Base-by-base conservation (phyloP, 2,329 filamentous ascomycete species). In the Neoascochyta sp. region DNA sequence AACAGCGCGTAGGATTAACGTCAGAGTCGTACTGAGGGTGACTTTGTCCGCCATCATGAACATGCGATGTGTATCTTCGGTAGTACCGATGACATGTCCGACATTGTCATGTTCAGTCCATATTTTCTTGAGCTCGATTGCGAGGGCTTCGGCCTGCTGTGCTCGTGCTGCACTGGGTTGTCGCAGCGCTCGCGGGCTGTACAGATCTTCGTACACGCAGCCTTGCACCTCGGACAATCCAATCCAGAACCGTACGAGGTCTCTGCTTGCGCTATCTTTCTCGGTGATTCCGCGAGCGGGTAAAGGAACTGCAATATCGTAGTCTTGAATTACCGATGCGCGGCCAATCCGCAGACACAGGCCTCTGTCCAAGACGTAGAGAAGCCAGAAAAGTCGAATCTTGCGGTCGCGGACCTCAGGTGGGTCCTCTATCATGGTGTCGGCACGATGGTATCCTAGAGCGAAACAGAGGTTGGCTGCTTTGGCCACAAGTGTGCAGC, bases 401-500 rank as follows among this genome's bases (percentile, higher is more conserved):
- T 47, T 43, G 7, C 41, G 36, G 3, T 1, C 4, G 15, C 29
- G 32, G 16, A 10, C 22, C n/a, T 34, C 16, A 1, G 28, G 39
- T 19, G 31, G 21, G 11, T 38, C 35, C 13, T 34, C 34, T 6
- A 14, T 23, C 35, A 38, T 38, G 3, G 35, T 30, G 20, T 38
- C 30, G 21, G 22, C 32, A 5, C 45, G 51, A 37, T 65, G 61
- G 13, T 62, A 60, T 9, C 59, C 52, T 1, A 66, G 28, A 0
- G 53, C 62, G 13, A 61, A 50, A 18, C 59, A 65, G 4, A 59
- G 29, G 18, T 52, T 54, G 7, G 54, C 39, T 4, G 64, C 63
- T n/a, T 42, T 43, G 3, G 63, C 63, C 13, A 66, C 61, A n/a
- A 60, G 50, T 3, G 41, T 57, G 52, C 61, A 66, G 10, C 62